Conservation (phyloP, 257 asterid genomes). For the Haberlea rhodopensis region DNA sequence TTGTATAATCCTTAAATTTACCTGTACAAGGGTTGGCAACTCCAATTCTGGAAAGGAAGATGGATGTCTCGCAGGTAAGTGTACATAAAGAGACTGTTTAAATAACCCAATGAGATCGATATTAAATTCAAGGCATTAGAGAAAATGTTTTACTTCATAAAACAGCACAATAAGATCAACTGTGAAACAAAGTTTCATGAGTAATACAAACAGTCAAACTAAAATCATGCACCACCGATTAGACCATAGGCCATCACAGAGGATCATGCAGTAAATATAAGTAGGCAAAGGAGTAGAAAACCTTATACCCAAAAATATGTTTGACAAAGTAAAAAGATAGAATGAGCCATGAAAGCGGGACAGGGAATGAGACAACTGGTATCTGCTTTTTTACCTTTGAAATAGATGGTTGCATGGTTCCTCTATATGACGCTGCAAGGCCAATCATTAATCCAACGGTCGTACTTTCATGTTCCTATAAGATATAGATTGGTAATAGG, state of each 20-base stretch:
- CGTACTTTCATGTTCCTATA: slow-evolving; percentile 92
- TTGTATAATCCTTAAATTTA: slow-evolving; percentile 25
- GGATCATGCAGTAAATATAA: neutral
- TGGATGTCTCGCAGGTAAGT: slow-evolving; percentile 90
- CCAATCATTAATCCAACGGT: slow-evolving; percentile 97
- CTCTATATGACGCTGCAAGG: slow-evolving; percentile 94
- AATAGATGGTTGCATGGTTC: slow-evolving; percentile 96
- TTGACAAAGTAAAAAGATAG: slow-evolving; percentile 11
- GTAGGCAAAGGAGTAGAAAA: slow-evolving; percentile 6
- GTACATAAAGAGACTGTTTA: slow-evolving; percentile 87
- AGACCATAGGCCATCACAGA: neutral
- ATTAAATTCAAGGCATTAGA: slow-evolving; percentile 11
- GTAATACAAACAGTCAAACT: neutral
- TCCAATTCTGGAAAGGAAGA: slow-evolving; percentile 90
- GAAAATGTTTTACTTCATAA: neutral
- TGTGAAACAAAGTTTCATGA: slow-evolving; percentile 5
- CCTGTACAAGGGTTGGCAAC: slow-evolving; percentile 93
- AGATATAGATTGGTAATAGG: slow-evolving; percentile 9
- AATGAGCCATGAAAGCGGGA: slow-evolving; percentile 12
- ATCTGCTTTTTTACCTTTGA: slow-evolving; percentile 64
- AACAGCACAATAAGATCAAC: slow-evolving; percentile 19
- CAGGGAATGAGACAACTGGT: slow-evolving; percentile 19
- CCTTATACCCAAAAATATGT: neutral
- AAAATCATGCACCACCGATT: neutral
- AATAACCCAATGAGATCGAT: slow-evolving; percentile 22